Percentiles rank a stretch among this genome's conserved stretches.
Conservation (phyloP, 2,329 filamentous ascomycete species). For the Hirsutella rhossiliensis region DNA sequence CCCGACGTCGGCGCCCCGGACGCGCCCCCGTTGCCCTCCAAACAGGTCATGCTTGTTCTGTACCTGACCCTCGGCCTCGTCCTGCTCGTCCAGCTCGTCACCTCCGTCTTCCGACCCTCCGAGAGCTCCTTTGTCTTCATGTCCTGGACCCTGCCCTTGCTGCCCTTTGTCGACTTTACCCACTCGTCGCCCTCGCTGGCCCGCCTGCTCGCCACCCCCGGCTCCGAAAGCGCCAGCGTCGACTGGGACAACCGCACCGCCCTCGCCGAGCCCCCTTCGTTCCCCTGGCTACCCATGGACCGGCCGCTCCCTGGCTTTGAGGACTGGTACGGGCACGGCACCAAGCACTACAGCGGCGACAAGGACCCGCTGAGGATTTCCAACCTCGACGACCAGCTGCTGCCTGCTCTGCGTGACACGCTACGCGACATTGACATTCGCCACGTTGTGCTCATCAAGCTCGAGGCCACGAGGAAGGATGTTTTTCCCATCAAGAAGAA, state of each 20-base stretch:
- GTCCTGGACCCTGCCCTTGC: constrained; percentile 20
- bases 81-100: constrained; percentile 10
- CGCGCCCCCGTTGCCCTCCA: neutral
- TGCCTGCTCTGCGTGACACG: constrained; percentile 13
- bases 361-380: constrained; percentile 27
- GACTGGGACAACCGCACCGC: constrained; percentile 18
- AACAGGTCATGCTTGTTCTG: neutral
- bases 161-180: constrained; percentile 21
- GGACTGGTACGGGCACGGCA: constrained; percentile 13
- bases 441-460: constrained; percentile 29
- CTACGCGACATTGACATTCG: constrained; percentile 23
- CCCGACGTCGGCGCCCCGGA: constrained; percentile 1
- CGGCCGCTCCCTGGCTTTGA: constrained; percentile 10
- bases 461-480: constrained; percentile 32
- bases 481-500: constrained; percentile 31
- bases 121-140: constrained; percentile 20
- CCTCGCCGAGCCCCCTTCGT: constrained; percentile 8
- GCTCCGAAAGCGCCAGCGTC: constrained; percentile 8
- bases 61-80: constrained; percentile 6
- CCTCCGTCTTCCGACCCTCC: constrained; percentile 12
- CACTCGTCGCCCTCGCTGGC: constrained; percentile 13
- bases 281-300: constrained; percentile 16
- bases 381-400: constrained; percentile 21
- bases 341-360: constrained; percentile 18
- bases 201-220: constrained; percentile 10